These are phyloP conservation scores for Alternaria rosae DNA, from an alignment of 2,329 filamentous ascomycete species.

Conservation along the genomic window DNA sequence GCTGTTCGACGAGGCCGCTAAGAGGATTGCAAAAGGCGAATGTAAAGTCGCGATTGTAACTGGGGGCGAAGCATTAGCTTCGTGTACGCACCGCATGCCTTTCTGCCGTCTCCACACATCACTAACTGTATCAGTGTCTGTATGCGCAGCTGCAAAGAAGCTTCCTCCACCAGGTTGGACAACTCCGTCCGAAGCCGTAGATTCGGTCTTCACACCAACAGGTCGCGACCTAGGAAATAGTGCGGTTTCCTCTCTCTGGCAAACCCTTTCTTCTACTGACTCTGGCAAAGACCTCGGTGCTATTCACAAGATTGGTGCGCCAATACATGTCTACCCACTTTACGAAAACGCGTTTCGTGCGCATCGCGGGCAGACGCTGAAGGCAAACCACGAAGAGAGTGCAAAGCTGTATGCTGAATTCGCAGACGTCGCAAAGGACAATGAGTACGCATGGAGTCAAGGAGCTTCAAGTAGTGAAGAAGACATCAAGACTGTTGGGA, in stretches of 20 bases:
- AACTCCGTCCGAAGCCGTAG: conserved; percentile 55
- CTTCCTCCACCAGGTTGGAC: conserved; percentile 69
- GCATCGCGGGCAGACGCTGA: conserved; percentile 60
- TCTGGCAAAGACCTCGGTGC: conserved; percentile 60
- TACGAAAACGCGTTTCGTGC: conserved; percentile 72
- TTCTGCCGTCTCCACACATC: background rate
- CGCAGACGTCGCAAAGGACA: conserved; percentile 62
- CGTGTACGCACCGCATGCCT: conserved; percentile 50
- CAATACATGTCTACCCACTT: conserved; percentile 72
- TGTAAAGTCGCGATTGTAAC: conserved; percentile 66
- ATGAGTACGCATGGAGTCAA: conserved; percentile 66
- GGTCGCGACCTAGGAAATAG: conserved; percentile 54
- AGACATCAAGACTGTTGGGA: conserved; percentile 61
- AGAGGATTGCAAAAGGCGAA: conserved; percentile 62
- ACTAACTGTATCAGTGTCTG: conserved; percentile 50
- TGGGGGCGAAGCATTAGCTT: conserved; percentile 71
- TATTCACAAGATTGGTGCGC: conserved; percentile 65
- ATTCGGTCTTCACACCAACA: conserved; percentile 61
- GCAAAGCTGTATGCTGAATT: conserved; percentile 68
- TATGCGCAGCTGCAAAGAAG: conserved; percentile 60
- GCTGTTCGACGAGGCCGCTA: conserved; percentile 69
- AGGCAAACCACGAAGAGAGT: conserved; percentile 66
- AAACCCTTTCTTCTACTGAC: conserved; percentile 23
- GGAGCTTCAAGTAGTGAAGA: conserved; percentile 58
- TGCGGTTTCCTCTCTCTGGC: conserved; percentile 39